phyloP scores from a whole-genome alignment of 768 basidiomycete genomes.

The Pleurotus tuber-regium region DNA sequence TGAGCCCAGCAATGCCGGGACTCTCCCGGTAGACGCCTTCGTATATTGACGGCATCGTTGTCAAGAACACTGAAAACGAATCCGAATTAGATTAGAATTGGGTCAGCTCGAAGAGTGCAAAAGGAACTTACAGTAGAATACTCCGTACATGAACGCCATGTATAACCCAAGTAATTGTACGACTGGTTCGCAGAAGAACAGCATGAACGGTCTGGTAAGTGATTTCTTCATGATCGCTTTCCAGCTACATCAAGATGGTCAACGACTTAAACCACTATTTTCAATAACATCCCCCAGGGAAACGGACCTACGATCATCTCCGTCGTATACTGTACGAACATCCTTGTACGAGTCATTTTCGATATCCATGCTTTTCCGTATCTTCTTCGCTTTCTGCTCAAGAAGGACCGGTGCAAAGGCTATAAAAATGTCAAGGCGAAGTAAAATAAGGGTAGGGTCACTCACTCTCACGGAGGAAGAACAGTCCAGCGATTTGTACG shows the following conservation, averaged over 20 bases:
- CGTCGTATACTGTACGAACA: slow-evolving; percentile 50
- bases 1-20: slow-evolving; percentile 58
- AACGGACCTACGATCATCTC: slow-evolving; percentile 42
- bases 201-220: slow-evolving; percentile 62
- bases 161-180: slow-evolving; percentile 66
- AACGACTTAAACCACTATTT: neutral
- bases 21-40: slow-evolving; percentile 48
- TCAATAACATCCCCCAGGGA: neutral
- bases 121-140: slow-evolving; percentile 47
- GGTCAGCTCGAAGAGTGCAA: neutral
- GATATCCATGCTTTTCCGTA: slow-evolving; percentile 41
- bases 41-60: slow-evolving; percentile 62
- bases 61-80: slow-evolving; percentile 54
- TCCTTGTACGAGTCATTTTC: slow-evolving; percentile 39
- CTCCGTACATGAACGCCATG: slow-evolving; percentile 68
- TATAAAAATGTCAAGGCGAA: slow-evolving; percentile 30
- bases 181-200: slow-evolving; percentile 63
- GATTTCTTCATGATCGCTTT: slow-evolving; percentile 47
- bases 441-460: neutral
- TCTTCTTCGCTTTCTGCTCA: slow-evolving; percentile 46
- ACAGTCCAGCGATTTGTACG: slow-evolving; percentile 54
- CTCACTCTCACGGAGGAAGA: slow-evolving; percentile 65
- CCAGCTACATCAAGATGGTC: slow-evolving; percentile 37
- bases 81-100: neutral
- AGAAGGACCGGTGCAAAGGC: slow-evolving; percentile 43